Evolutionary conservation across 2,329 filamentous ascomycete species (phyloP), one percentile per base, ranked within the genome.

Genomic region (Ophiobolus disseminans): DNA sequence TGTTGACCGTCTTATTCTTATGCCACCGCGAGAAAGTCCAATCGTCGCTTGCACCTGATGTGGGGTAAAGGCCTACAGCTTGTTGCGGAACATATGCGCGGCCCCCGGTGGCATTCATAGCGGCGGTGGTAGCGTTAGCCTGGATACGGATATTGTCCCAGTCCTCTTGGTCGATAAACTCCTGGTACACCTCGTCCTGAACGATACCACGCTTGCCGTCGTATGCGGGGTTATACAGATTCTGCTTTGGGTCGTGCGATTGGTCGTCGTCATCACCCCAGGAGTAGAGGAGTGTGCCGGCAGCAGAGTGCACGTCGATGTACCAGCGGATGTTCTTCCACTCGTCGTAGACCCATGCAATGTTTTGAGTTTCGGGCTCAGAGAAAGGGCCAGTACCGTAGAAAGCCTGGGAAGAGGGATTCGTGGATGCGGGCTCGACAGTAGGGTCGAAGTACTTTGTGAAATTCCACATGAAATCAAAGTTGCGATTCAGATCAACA

Each of bases 191-290:
- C 83, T 81, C 68, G 28, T 78, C 71, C 17, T 74, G 69, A 2
- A 78, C 66, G 9, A 79, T 59, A 19, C 82, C 82, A 6, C 82
- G 78, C 34, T 76, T 75, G 38, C 76, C 76, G 51, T 85, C 77
- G 52, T 79, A 86, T 7, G 72, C 65, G 2, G 72, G 45, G 73
- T 84, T 85, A 41, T 74, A 64, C 57, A 83, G 81, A 66, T 76
- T 84, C 72, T 81, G 79, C 50, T 57, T 63, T 0, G 76, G 65
- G 32, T 78, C 73, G 1, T 65, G 69, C 28, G 70, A 70, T 63
- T 85, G 82, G 52, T 79, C 73, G 44, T 78, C 72, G 56, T 85
- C 82, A 60, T 81, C 79, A 21, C 83, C 82, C 82, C 82, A 85
- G 31, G 73, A 76, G 63, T 84, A 84, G 9, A 85, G 69, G n/a